Base-by-base conservation (phyloP, 2,329 filamentous ascomycete genomes). In the Fusarium irregulare region DNA sequence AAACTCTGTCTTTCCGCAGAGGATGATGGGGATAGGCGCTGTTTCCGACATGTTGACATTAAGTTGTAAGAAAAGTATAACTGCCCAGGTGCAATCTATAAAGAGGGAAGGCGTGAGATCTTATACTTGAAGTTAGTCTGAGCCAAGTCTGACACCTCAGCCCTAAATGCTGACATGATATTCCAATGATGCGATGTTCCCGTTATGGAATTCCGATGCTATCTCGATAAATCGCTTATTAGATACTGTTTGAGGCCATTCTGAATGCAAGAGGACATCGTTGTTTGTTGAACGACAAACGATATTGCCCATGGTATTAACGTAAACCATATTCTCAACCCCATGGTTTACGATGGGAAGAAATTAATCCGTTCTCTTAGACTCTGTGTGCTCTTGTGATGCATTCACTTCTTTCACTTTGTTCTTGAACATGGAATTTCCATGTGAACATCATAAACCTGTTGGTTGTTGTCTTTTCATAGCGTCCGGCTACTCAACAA, bases 1-100 rank as follows among this genome's bases (percentile, higher is more conserved):
- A 2, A 32, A 56, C 16, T 71, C 68, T 13, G 68, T 56, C 23
- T 71, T 71, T 20, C 64, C 68, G 4, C 68, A 71, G 4, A 71
- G 48, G 7, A 71, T 53, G 4, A 71, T 71, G 4, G 68, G 64
- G 1, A 71, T 68, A 0, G 64, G 30, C 2, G 1, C 12, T 21
- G 37, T 2, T 2, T 37, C 42, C 7, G 46, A 6, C 67, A 70
- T 70, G 5, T 37, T 56, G 25, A 8, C 2, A 5, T 3, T 9
- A 12, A 27, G 2, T 10, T 40, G 28, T 30, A 14, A 30, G 28
- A 30, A 30, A 30, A 12, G 6, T 2, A 12, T 7, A 3, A 3
- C 6, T 6, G 2, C 9, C 2, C 9, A 1, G 12, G 6, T 9
- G 7, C 2, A 9, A 14, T 7, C 27, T 41, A 8, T 6, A 3